Evolutionary conservation across 192 early-diverging fungal species (phyloP), one percentile per base, ranked within the genome.

Genomic region (Mortierella hygrophila): DNA sequence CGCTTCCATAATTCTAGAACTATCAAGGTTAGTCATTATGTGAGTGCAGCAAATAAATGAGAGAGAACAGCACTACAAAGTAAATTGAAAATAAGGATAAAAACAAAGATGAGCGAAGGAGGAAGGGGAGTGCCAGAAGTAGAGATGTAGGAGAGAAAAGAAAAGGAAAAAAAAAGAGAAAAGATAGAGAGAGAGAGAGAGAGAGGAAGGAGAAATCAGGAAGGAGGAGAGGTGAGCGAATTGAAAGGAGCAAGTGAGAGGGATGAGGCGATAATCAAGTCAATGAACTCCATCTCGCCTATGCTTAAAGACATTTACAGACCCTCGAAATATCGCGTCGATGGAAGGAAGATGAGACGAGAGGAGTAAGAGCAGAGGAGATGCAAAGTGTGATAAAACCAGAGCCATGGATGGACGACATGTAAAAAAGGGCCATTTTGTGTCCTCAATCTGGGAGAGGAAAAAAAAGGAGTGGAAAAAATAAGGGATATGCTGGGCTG

Each of bases 1-100:
- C 41, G 72, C 46, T 74, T 41, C 70, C 70, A 42, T 71, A 71
- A 10, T 71, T 71, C 40, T 41, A 40, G 37, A 26, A 42, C 18
- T 71, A 26, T 71, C 37, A 38, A 71, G 21, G 68, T 6, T 37
- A 42, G 20, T 40, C 29, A 71, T 71, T 71, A 71, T 71, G 70
- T 71, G 42, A 70, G 32, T 69, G 18, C 37, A 70, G 42, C 15
- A 44, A 40, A 38, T 16, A 70, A 8, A 40, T 32, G 32, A 40
- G 20, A 35, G 35, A 5, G 21, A 70, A 37, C 68, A 40, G 68
- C 68, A 35, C 10, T 16, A 15, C 18, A 3, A 37, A 68, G 32
- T 13, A 37, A 68, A 68, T 37, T 11, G 42, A n/a, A 70, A 8
- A 71, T 44, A 26, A 0, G 37, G 40, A 8, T 13, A 42, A 35